Evolutionary conservation across 805 yeast species (phyloP).

Genomic region (Aciculoconidium aculeatum): DNA sequence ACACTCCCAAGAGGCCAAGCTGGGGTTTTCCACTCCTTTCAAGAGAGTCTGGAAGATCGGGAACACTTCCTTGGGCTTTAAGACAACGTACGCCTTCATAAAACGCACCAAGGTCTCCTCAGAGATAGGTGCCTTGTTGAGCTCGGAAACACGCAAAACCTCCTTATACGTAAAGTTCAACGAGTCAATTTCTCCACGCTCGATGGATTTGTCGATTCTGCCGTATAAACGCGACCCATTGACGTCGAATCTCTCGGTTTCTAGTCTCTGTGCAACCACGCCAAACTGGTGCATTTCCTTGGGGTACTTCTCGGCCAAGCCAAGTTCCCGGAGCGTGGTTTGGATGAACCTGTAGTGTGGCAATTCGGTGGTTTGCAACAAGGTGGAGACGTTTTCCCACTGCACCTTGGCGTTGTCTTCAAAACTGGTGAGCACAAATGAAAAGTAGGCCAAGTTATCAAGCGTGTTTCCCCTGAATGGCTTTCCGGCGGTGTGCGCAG

Average conservation of each 20-base stretch:
- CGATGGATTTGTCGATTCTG: slow-evolving; percentile 17
- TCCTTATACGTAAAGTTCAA: slow-evolving; percentile 20
- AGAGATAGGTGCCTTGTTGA: slow-evolving; percentile 26
- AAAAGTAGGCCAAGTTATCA: slow-evolving; percentile 26
- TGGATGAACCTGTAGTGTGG: slow-evolving; percentile 16
- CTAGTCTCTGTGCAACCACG: slow-evolving; percentile 7
- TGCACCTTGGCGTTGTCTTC: slow-evolving; percentile 17
- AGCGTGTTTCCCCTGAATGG: slow-evolving; percentile 12
- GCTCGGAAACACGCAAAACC: slow-evolving; percentile 17
- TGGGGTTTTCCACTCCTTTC: slow-evolving; percentile 32
- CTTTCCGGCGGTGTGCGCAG: slow-evolving; percentile 6
- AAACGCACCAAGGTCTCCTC: slow-evolving; percentile 37
- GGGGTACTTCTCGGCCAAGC: slow-evolving; percentile 7
- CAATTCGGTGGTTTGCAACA: slow-evolving; percentile 21
- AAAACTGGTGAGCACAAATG: slow-evolving; percentile 27
- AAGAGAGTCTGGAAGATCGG: slow-evolving; percentile 48
- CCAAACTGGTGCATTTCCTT: slow-evolving; percentile 5
- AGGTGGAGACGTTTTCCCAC: slow-evolving; percentile 18
- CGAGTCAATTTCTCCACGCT: slow-evolving; percentile 12
- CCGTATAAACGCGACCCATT: slow-evolving; percentile 21
- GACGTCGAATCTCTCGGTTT: slow-evolving; percentile 26
- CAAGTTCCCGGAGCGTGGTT: slow-evolving; percentile 13
- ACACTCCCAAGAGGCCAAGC: slow-evolving; percentile 52
- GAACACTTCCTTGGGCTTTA: slow-evolving; percentile 31
- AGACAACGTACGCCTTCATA: slow-evolving; percentile 42